phyloP scores from a whole-genome alignment of 164 flowering plant species.

The Berberis vulgaris region DNA sequence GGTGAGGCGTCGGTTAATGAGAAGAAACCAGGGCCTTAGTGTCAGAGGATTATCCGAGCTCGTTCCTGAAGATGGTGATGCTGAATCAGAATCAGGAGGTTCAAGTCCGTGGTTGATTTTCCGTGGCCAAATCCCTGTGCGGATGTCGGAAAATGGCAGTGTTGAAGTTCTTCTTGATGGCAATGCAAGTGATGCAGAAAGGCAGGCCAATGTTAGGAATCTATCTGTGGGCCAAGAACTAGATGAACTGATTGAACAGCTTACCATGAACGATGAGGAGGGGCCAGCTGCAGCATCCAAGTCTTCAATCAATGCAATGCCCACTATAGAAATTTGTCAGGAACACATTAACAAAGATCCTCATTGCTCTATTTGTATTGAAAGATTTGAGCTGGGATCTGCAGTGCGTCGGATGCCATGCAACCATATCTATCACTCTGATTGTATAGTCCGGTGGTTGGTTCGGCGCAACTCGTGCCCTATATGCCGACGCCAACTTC shows the following conservation, averaged over 20 bases:
- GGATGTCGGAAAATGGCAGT: conserved; percentile 50
- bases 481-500: conserved; percentile 65
- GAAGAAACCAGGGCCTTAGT: conserved; percentile 32
- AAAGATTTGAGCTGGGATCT: conserved; percentile 60
- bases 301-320: conserved; percentile 70
- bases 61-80: conserved; percentile 15
- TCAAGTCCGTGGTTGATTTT: conserved; percentile 60
- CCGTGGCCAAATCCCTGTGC: conserved; percentile 65
- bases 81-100: conserved; percentile 16
- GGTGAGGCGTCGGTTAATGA: conserved; percentile 47
- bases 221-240: conserved; percentile 77
- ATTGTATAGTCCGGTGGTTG: conserved; percentile 85
- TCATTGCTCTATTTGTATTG: conserved; percentile 81
- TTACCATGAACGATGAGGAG: conserved; percentile 35
- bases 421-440: conserved; percentile 68
- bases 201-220: conserved; percentile 55
- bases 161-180: conserved; percentile 55
- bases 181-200: neutral
- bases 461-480: conserved; percentile 83
- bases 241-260: conserved; percentile 71
- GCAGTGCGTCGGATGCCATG: conserved; percentile 79
- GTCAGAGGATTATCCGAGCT: conserved; percentile 30
- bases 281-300: conserved; percentile 80
- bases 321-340: conserved; percentile 56
- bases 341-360: conserved; percentile 63